These are phyloP conservation scores for Oryza officinalis DNA, from an alignment of 176 grass and related monocot species.

Conservation along the genomic window DNA sequence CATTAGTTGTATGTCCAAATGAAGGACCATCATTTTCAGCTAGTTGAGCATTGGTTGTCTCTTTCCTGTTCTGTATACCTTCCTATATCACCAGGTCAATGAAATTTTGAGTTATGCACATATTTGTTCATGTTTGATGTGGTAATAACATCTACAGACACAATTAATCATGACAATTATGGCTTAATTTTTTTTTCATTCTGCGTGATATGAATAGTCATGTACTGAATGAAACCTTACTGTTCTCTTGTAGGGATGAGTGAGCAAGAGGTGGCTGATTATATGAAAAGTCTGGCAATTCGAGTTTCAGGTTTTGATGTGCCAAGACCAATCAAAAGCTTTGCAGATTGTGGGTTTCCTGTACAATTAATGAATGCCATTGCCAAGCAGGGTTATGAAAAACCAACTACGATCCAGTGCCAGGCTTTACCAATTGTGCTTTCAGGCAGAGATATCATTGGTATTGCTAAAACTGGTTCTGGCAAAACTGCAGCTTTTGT, in stretches of 20 bases:
- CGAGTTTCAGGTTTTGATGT: slow-evolving; percentile 94
- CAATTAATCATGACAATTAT: slow-evolving; percentile 1
- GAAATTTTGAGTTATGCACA: background rate
- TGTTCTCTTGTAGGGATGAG: slow-evolving; percentile 71
- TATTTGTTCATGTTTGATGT: slow-evolving; percentile 12
- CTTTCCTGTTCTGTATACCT: background rate
- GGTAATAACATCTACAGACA: background rate
- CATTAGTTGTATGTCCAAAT: background rate
- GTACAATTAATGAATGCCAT: slow-evolving; percentile 83
- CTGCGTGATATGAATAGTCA: slow-evolving; percentile 25
- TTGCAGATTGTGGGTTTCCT: slow-evolving; percentile 87
- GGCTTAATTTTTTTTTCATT: slow-evolving; percentile 15
- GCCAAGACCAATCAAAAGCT: slow-evolving; percentile 76
- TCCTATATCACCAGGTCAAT: background rate
- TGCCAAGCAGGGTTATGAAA: slow-evolving; percentile 92
- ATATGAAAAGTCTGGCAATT: slow-evolving; percentile 88
- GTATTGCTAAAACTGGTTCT: slow-evolving; percentile 99
- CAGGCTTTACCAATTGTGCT: slow-evolving; percentile 90
- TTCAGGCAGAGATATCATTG: slow-evolving; percentile 96
- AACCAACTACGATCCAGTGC: slow-evolving; percentile 95
- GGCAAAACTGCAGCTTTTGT: slow-evolving; percentile 98
- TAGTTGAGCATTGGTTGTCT: background rate
- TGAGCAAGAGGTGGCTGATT: slow-evolving; percentile 73
- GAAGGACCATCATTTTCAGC: background rate
- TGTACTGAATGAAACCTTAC: slow-evolving; percentile 24